These are phyloP conservation scores for Lichtheimia ramosa DNA, from an alignment of 371 early-diverging fungal genomes.

Conservation along the genomic window DNA sequence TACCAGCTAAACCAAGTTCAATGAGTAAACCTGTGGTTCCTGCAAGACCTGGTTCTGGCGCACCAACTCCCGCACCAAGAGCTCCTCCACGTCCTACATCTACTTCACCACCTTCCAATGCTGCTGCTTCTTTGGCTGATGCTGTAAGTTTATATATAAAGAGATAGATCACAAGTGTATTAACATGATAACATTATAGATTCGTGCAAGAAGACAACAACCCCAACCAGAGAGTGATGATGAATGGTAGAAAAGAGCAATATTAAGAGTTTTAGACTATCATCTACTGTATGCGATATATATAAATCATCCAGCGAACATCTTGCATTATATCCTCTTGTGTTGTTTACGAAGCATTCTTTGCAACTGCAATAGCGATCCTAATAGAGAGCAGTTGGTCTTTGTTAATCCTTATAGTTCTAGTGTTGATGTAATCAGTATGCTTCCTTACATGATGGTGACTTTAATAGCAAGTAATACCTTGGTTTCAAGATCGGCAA, in stretches of 20 bases:
- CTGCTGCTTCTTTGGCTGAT: slow-evolving; percentile 46
- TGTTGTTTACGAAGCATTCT: background rate
- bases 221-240: slow-evolving; percentile 13
- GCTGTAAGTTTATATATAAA: slow-evolving; percentile 33
- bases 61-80: slow-evolving; percentile 23
- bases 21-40: slow-evolving; percentile 49
- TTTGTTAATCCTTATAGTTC: background rate
- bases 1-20: slow-evolving; percentile 46
- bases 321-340: background rate
- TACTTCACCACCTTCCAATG: slow-evolving; percentile 37
- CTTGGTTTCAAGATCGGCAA: background rate
- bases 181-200: background rate
- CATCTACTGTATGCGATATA: background rate
- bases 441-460: slow-evolving; percentile 1
- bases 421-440: background rate
- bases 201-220: slow-evolving; percentile 22
- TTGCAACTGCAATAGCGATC: background rate
- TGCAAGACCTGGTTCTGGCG: slow-evolving; percentile 36
- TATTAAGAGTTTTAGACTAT: too few relatives aligned
- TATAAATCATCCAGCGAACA: background rate
- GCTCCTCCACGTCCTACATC: slow-evolving; percentile 43
- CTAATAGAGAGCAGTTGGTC: background rate
- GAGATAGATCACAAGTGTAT: background rate
- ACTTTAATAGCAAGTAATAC: background rate
- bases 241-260: slow-evolving; percentile 8